Evolutionary conservation across 2,329 filamentous ascomycete species (phyloP).

Genomic region (Lomentospora prolificans): DNA sequence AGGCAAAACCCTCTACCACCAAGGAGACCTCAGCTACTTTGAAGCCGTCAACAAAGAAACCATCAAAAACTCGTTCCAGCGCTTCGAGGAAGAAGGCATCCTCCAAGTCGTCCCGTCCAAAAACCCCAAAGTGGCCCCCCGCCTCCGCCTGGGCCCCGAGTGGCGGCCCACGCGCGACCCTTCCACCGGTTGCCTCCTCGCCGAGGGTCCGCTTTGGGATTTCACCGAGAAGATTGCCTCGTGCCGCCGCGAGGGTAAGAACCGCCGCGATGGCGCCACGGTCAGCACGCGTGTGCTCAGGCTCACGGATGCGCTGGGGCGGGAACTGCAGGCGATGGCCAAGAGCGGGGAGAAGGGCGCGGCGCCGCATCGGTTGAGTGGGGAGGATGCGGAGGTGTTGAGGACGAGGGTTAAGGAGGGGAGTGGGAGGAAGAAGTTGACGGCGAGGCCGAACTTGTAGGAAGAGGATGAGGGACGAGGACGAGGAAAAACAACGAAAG

Average conservation of each 20-base stretch:
- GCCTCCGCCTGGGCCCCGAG: constrained; percentile 59
- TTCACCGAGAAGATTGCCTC: constrained; percentile 83
- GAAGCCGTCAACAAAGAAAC: constrained; percentile 98
- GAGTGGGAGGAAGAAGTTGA: constrained; percentile 37
- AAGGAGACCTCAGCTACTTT: constrained; percentile 94
- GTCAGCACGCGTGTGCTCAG: constrained; percentile 73
- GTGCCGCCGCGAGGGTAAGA: constrained; percentile 84
- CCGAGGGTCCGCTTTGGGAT: constrained; percentile 79
- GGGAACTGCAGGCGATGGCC: constrained; percentile 55
- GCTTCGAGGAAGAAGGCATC: constrained; percentile 87
- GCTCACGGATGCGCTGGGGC: constrained; percentile 65
- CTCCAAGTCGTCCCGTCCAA: constrained; percentile 63
- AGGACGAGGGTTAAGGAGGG: constrained; percentile 34
- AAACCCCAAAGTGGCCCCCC: constrained; percentile 49
- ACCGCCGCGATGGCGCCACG: constrained; percentile 83
- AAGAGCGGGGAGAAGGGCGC: constrained; percentile 27
- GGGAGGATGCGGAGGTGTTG: constrained; percentile 38
- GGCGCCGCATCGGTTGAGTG: constrained; percentile 30
- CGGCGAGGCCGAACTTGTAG: constrained; percentile 41
- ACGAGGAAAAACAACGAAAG: too few species aligned
- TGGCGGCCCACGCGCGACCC: constrained; percentile 65
- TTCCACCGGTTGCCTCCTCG: constrained; percentile 23
- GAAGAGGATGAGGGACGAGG: not conserved
- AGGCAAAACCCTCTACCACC: constrained; percentile 94
- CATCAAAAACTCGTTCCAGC: constrained; percentile 81